phyloP scores from a whole-genome alignment of 2,329 filamentous ascomycete genomes.

The Cladosporium sp. region DNA sequence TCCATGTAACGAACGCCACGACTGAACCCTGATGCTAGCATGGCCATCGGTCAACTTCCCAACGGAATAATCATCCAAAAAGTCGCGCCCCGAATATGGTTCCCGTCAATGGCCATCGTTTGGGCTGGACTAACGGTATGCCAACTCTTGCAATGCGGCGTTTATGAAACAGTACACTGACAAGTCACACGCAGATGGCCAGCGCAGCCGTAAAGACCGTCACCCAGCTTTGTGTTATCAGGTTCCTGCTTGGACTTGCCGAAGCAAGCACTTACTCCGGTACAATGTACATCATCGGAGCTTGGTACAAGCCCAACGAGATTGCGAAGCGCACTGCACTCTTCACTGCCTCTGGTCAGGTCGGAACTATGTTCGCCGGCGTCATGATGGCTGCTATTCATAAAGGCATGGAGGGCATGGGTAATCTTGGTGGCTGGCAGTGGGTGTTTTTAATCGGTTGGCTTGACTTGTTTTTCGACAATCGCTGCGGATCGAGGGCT shows the following conservation, averaged over 20 bases:
- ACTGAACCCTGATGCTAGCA: too few relatives aligned
- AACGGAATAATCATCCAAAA: too few relatives aligned
- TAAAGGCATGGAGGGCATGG: conserved; percentile 41
- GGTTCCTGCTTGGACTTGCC: conserved; percentile 44
- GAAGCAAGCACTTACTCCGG: conserved; percentile 47
- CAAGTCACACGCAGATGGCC: not conserved
- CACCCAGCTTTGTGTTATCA: conserved; percentile 35
- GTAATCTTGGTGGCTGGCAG: conserved; percentile 52
- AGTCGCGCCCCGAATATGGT: too few relatives aligned
- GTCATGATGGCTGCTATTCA: conserved; percentile 56
- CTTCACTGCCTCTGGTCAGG: conserved; percentile 56
- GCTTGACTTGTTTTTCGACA: not conserved
- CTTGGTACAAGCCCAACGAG: conserved; percentile 58
- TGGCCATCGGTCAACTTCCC: too few relatives aligned
- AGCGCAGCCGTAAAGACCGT: conserved; percentile 23
- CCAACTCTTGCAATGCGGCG: too few relatives aligned
- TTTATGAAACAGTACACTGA: too few relatives aligned
- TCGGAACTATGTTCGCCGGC: conserved; percentile 58
- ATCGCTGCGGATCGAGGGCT: too few relatives aligned
- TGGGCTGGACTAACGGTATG: too few relatives aligned
- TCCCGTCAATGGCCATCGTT: too few relatives aligned
- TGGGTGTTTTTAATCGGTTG: conserved; percentile 54
- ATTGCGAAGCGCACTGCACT: conserved; percentile 58
- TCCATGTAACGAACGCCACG: too few relatives aligned
- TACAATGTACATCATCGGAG: conserved; percentile 56